Conservation (phyloP, 2,329 filamentous ascomycete genomes). For the Aspergillus neoniger region DNA sequence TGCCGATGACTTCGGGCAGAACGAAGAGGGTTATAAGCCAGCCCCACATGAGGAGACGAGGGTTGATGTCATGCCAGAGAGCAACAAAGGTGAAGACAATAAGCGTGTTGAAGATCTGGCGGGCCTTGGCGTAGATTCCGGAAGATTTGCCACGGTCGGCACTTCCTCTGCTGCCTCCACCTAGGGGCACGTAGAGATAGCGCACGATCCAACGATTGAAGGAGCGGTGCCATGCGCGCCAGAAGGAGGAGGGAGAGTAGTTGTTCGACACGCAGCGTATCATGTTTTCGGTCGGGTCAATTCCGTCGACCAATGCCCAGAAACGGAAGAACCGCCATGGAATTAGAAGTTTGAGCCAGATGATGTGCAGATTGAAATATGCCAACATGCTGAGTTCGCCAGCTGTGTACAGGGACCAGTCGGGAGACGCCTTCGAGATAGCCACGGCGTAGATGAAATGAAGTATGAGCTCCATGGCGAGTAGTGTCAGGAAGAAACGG, state of each 20-base stretch:
- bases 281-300: constrained; percentile 98
- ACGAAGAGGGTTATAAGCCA: constrained; percentile 96
- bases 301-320: constrained; percentile 87
- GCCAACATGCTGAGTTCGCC: constrained; percentile 87
- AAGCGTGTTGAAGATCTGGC: constrained; percentile 73
- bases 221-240: constrained; percentile 92
- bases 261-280: constrained; percentile 94
- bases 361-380: constrained; percentile 93
- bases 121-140: constrained; percentile 50
- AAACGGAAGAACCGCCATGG: constrained; percentile 98
- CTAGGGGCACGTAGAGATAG: constrained; percentile 91
- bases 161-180: constrained; percentile 58
- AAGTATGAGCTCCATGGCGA: constrained; percentile 87
- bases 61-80: constrained; percentile 95
- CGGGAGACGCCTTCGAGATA: constrained; percentile 77
- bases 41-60: constrained; percentile 89
- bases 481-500: constrained; percentile 75
- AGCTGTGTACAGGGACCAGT: constrained; percentile 81
- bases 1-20: constrained; percentile 77
- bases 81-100: constrained; percentile 95
- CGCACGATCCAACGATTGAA: constrained; percentile 94
- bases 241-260: constrained; percentile 86
- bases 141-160: constrained; percentile 29
- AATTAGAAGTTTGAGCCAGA: constrained; percentile 95
- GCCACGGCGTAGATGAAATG: constrained; percentile 94